phyloP scores from a whole-genome alignment of 345 rosid genomes.

The Hypericum perforatum region DNA sequence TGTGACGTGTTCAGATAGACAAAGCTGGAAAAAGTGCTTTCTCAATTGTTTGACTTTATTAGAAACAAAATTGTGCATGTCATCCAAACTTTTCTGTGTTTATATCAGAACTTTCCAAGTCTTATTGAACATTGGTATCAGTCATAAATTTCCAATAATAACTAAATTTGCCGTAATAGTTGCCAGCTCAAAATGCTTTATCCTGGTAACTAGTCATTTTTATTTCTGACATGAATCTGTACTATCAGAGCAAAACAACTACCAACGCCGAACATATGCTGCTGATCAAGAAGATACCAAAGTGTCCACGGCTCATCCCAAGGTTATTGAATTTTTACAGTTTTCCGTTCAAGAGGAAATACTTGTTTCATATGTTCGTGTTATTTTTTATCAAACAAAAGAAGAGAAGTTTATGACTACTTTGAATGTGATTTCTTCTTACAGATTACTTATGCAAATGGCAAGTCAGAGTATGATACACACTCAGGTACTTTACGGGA shows the following conservation, averaged over 20 bases:
- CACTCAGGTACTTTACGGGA: conserved; percentile 48
- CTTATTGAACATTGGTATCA: too few relatives aligned
- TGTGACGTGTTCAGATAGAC: too few relatives aligned
- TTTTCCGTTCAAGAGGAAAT: conserved; percentile 5
- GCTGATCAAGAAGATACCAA: conserved; percentile 44
- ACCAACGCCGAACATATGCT: conserved; percentile 23
- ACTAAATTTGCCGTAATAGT: too few relatives aligned
- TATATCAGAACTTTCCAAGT: too few relatives aligned
- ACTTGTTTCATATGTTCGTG: neutral
- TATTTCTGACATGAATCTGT: conserved; percentile 3
- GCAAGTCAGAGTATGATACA: conserved; percentile 39
- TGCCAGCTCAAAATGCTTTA: neutral
- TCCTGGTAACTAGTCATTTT: conserved; percentile 2
- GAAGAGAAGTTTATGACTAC: neutral
- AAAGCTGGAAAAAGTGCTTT: too few relatives aligned
- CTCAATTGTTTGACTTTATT: too few relatives aligned
- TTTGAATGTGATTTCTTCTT: conserved; percentile 1
- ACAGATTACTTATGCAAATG: conserved; percentile 55
- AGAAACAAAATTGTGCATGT: too few relatives aligned
- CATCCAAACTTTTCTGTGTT: too few relatives aligned
- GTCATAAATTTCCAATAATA: too few relatives aligned
- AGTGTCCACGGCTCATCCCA: conserved; percentile 25
- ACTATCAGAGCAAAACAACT: conserved; percentile 42
- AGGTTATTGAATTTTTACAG: conserved; percentile 36
- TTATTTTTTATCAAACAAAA: too few relatives aligned